These are phyloP conservation scores for Pyrenula massariospora DNA, from an alignment of 495 filamentous ascomycete genomes.

Conservation along the genomic window DNA sequence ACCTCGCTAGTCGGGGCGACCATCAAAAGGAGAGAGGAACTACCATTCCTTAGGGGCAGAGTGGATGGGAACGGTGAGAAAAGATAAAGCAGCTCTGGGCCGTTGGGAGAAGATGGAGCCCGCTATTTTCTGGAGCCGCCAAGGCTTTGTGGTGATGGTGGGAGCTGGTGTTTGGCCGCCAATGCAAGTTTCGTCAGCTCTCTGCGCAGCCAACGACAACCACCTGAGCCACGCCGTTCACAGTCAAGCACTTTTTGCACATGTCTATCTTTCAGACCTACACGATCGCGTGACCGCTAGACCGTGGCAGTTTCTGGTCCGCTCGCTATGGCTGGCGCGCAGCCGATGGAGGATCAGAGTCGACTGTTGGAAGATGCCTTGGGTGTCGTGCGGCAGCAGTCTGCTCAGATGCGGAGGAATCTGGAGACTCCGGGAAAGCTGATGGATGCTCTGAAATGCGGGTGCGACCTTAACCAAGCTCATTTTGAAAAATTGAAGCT, in stretches of 20 bases:
- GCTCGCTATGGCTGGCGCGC: constrained; percentile 44
- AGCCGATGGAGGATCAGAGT: constrained; percentile 79
- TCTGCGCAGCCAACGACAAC: not conserved
- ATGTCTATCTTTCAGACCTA: too few relatives aligned
- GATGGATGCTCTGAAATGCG: constrained; percentile 99
- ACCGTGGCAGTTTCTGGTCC: too few relatives aligned
- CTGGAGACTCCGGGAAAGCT: constrained; percentile 96
- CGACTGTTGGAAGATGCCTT: constrained; percentile 94
- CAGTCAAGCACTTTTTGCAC: too few relatives aligned
- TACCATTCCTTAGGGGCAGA: too few relatives aligned
- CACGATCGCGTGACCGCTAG: too few relatives aligned
- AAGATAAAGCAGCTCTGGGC: too few relatives aligned
- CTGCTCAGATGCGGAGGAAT: constrained; percentile 89
- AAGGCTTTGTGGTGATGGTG: not conserved
- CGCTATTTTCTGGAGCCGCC: not conserved
- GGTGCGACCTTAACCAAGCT: constrained; percentile 40
- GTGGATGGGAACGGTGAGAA: too few relatives aligned
- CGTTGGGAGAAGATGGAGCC: too few relatives aligned
- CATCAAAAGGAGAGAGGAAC: too few relatives aligned
- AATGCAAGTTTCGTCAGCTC: not conserved
- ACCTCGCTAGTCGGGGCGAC: too few relatives aligned
- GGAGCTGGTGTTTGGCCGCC: not conserved
- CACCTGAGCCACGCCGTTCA: not conserved
- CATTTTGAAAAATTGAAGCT: not conserved
- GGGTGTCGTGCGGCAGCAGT: constrained; percentile 91